Evolutionary conservation across 305 asterid genomes (phyloP).

Genomic region (Withania somnifera): DNA sequence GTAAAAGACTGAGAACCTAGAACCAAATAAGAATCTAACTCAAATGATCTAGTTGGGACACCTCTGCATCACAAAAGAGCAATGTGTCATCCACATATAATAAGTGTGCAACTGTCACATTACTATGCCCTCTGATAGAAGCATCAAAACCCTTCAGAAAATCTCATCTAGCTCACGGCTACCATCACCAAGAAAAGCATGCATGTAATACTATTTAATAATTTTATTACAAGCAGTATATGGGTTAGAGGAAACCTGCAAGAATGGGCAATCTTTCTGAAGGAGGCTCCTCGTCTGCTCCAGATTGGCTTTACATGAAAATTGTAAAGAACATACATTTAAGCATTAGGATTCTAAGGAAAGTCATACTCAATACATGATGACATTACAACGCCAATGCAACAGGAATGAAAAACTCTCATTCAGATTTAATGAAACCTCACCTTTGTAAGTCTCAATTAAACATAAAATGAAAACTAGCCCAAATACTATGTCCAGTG

Average conservation of each 20-base stretch:
- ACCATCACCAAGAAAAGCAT: background rate
- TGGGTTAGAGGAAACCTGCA: conserved; percentile 42
- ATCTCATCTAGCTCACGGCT: background rate
- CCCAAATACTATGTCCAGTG: background rate
- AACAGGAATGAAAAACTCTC: background rate
- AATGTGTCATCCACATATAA: background rate
- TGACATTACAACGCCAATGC: background rate
- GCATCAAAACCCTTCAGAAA: background rate
- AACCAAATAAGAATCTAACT: background rate
- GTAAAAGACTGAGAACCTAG: background rate
- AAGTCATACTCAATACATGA: background rate
- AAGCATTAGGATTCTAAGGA: background rate
- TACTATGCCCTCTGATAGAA: background rate
- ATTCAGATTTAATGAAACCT: background rate
- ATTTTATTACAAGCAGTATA: background rate
- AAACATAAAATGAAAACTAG: background rate
- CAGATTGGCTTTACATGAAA: conserved; percentile 30
- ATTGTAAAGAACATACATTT: background rate
- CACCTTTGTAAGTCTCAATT: background rate
- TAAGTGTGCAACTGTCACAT: background rate
- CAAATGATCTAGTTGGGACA: background rate
- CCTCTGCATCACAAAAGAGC: background rate
- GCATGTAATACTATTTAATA: background rate
- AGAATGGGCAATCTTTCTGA: conserved; percentile 38
- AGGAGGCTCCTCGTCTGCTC: conserved; percentile 32